Base-by-base conservation (phyloP, 2,329 filamentous ascomycete genomes). In the Ceratocystis cubensis region DNA sequence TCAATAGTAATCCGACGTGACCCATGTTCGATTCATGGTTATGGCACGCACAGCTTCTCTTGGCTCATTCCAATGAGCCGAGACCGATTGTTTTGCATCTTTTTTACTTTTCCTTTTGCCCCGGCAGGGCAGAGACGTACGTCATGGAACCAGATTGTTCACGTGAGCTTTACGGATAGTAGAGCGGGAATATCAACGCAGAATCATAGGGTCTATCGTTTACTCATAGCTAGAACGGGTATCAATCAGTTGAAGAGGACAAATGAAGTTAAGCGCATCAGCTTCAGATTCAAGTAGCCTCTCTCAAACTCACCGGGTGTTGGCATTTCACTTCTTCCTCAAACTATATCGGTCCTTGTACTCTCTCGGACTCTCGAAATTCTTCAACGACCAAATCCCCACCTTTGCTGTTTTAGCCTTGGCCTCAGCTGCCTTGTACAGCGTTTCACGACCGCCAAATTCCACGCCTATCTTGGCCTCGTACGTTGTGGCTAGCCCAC, bases 381-480 rank as follows among this genome's bases (percentile, higher is more conserved):
- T 78, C 68, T 83, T 83, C 41, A 82, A 80, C 61, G 82, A 80
- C 94, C 94, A 97, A 78, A 97, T 84, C 0, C 89, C 89, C 70
- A 78, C 79, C 69, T 82, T 83, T 73, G 81, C 82, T 69, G 73
- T 77, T 77, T 85, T 89, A 2, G 89, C 89, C 74, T 78, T 79
- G 61, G 79, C 80, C 76, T 92, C 86, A 5, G 85, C 85, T 68
- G 78, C 80, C 70, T 84, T 81, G 73, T 93, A 93, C 68, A 80
- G 75, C 61, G 79, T 77, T 71, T 86, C 83, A 66, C 82, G 78
- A 0, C 86, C 84, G 28, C 94, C 94, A 79, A 94, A 99, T 74
- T 97, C 94, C 22, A 84, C 88, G 2, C 93, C 94, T 4, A 81
- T 83, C 76, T 96, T 97, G 33, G 91, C 93, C 77, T 97, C 94